These are phyloP conservation scores for Aspergillus fischeri DNA, from an alignment of 2,329 filamentous ascomycete species.

Conservation along the genomic window DNA sequence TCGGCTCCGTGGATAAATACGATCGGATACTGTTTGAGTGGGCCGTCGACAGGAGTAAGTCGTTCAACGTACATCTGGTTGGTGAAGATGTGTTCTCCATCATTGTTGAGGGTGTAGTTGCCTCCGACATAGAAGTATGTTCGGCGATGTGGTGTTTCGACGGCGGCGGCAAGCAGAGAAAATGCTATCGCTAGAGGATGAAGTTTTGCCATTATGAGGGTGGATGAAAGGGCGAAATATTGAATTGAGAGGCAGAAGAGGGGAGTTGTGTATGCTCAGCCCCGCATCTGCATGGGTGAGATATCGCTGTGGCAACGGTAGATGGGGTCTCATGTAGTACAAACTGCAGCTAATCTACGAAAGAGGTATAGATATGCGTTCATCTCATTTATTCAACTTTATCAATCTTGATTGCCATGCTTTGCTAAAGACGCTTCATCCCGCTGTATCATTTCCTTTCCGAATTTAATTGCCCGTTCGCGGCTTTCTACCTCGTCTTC, in stretches of 20 bases:
- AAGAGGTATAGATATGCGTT: background rate
- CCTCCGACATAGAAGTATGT: slow-evolving; percentile 31
- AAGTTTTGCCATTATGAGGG: background rate
- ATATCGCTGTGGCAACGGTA: background rate
- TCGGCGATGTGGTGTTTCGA: slow-evolving; percentile 3
- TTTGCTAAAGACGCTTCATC: background rate
- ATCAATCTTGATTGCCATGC: background rate
- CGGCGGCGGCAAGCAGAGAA: background rate
- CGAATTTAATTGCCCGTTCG: background rate
- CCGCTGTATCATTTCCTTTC: background rate
- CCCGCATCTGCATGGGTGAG: background rate
- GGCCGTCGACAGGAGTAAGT: slow-evolving; percentile 20
- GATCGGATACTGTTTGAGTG: slow-evolving; percentile 24
- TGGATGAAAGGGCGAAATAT: background rate
- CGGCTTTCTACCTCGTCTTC: background rate
- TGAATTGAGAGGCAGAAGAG: background rate
- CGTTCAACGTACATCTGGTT: slow-evolving; percentile 37
- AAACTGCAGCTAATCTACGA: background rate
- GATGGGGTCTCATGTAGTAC: background rate
- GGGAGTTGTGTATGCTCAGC: background rate
- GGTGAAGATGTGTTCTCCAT: slow-evolving; percentile 18
- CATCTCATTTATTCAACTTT: background rate
- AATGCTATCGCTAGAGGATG: background rate
- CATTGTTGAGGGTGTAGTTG: slow-evolving; percentile 15
- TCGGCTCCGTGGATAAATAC: slow-evolving; percentile 30